These are phyloP conservation scores for Gnetum montanum DNA, from an alignment of 75 land plant species.

Conservation along the genomic window DNA sequence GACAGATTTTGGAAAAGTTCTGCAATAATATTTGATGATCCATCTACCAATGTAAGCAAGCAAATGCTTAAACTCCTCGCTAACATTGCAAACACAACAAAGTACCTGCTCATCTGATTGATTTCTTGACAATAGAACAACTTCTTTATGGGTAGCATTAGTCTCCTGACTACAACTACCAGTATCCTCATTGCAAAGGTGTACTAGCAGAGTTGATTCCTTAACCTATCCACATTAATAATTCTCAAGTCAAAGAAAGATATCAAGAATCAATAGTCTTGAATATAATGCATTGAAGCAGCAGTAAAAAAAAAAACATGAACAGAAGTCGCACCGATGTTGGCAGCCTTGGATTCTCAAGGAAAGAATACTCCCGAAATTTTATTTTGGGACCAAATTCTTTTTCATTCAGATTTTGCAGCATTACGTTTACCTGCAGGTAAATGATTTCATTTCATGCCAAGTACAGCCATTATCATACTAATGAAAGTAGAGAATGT, in stretches of 20 bases:
- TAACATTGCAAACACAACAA: too few species aligned
- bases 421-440: conserved; percentile 75
- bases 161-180: conserved; percentile 28
- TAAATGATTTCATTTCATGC: not conserved
- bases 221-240: conserved; percentile 51
- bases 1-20: too few species aligned
- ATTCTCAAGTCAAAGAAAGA: not conserved
- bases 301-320: too few species aligned
- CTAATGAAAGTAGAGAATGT: not conserved
- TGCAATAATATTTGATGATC: too few species aligned
- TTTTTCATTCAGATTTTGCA: conserved; percentile 34
- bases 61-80: too few species aligned
- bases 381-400: conserved; percentile 76
- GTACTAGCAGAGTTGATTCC: conserved; percentile 66
- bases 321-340: conserved; percentile 31
- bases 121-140: conserved; percentile 50
- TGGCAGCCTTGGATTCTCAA: conserved; percentile 68
- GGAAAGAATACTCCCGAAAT: conserved; percentile 85
- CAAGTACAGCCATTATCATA: not conserved
- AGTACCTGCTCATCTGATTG: conserved; percentile 67
- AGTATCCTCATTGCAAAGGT: conserved; percentile 51
- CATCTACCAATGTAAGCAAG: too few species aligned
- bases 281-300: too few species aligned
- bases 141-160: conserved; percentile 8
- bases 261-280: too few species aligned